Evolutionary conservation across 225 moss, liverwort and hornwort species (phyloP), one percentile per base, ranked within the genome.

Genomic region (Rhytidiadelphus loreus): DNA sequence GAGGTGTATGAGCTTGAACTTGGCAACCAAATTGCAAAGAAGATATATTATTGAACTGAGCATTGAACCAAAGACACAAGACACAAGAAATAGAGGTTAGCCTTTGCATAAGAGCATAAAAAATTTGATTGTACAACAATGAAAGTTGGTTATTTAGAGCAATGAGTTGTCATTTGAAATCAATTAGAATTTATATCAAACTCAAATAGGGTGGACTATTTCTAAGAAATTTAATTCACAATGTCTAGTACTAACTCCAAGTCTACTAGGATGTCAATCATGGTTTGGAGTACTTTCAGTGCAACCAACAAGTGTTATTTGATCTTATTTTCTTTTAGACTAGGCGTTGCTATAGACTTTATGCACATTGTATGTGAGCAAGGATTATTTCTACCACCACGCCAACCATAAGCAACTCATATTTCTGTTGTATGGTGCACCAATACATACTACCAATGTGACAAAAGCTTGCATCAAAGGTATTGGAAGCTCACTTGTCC

Each of bases 151-250:
- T 33, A 13, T 8, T 75, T 50, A 1, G 8, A 75, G 2, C 2
- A 19, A 1, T 75, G 4, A 20, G 2, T 12, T 2, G 3, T 33
- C 22, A 52, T 52, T 75, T 75, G 50, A 33, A 75, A 75, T 75
- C 0, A 0, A 1, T 12, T 3, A 33, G 2, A 52, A 17, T 33
- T 75, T 8, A 50, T 33, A 1, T 52, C 21, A 75, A 50, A 75
- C 1, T 50, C 0, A 0, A 75, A 3, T 33, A 52, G 5, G 2
- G 20, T 3, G 1, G 3, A 13, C 13, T 7, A 76, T 0, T 75
- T 50, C 13, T 52, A 52, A 22, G 22, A 33, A 48, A 74, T 50
- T 75, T 21, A 13, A 50, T 50, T 75, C 6, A 33, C 8, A 52
- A 22, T 75, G 8, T 21, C 7, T 33, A 50, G 1, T 1, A 75